Base-by-base conservation (phyloP, 345 rosid species). In the Salix exigua region DNA sequence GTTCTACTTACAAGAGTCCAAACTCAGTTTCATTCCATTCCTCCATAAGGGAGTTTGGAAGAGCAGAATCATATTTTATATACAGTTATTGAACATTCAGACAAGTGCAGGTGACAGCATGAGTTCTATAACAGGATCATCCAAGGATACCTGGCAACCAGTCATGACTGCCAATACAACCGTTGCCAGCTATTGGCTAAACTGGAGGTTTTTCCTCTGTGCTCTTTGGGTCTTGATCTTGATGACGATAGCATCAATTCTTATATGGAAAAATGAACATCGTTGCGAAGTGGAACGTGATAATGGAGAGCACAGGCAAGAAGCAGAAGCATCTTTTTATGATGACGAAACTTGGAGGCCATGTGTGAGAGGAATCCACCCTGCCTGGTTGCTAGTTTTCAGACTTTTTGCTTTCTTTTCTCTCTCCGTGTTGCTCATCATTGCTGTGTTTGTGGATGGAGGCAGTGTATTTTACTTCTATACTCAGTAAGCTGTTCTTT, bases 371-470 rank as follows among this genome's bases (percentile, higher is more conserved):
- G 92, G 92, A 73, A 75, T 96, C 71, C 99, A 92, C 62, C 99
- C 98, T 50, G 97, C 91, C 72, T 96, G 99, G 98, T 83, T 96
- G 82, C 91, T 96, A 66, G 89, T 84, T 74, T 94, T 89, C 79
- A 83, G 99, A 79, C 74, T 88, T 26, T 70, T 80, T 77, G 94
- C 95, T 73, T 92, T 96, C 79, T 33, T 83, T 64, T 87, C 88
- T 82, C 97, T 96, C 58, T 72, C 92, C 37, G 70, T 85, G 11
- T 70, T 91, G 89, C 85, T 86, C 33, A 70, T 83, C 30, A 85
- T 81, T 81, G 83, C 82, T 33, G 83, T 84, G 66, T 71, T 87
- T 44, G 74, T 87, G 9, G 93, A 92, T 81, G 97, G 97, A 48
- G 86, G 86, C 76, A 88, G 86, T 86, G 89, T 96, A 65, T 96